A percentile compares a stretch with the other conserved stretches of the same genome.
Evolutionary conservation across 768 basidiomycete species (phyloP).

Genomic region (Suillus fuscotomentosus): DNA sequence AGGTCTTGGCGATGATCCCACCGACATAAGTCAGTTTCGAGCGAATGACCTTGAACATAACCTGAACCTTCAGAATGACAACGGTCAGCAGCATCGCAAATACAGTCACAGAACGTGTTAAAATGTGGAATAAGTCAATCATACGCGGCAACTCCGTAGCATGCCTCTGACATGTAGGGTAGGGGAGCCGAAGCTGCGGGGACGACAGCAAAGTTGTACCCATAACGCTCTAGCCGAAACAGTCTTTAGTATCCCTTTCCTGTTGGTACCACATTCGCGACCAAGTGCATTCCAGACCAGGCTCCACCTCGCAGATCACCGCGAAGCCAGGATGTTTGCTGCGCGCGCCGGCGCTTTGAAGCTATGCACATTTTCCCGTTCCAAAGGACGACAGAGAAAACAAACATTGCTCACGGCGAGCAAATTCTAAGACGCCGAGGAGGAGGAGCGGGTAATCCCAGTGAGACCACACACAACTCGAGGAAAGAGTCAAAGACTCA

Average conservation of each 20-base stretch:
- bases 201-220: slow-evolving; percentile 12
- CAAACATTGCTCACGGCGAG: slow-evolving; percentile 48
- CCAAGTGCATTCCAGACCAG: slow-evolving; percentile 18
- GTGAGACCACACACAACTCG: slow-evolving; percentile 17
- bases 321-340: slow-evolving; percentile 52
- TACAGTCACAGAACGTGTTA: background rate
- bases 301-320: slow-evolving; percentile 28
- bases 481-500: slow-evolving; percentile 44
- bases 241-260: slow-evolving; percentile 25
- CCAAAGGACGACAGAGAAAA: slow-evolving; percentile 19
- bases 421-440: slow-evolving; percentile 55
- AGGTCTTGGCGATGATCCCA: slow-evolving; percentile 33
- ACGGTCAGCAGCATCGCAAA: background rate
- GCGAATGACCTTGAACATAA: slow-evolving; percentile 1
- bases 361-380: slow-evolving; percentile 31
- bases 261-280: slow-evolving; percentile 34
- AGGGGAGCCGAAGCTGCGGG: slow-evolving; percentile 21
- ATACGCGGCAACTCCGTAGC: slow-evolving; percentile 26
- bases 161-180: slow-evolving; percentile 15
- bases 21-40: slow-evolving; percentile 1
- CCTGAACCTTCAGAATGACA: slow-evolving; percentile 7
- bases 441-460: slow-evolving; percentile 28
- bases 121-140: slow-evolving; percentile 32
- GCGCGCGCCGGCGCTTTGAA: slow-evolving; percentile 50
- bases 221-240: slow-evolving; percentile 12